A percentile compares a stretch with the other conserved stretches of the same genome.
Evolutionary conservation across 371 early-diverging fungal species (phyloP).

Genomic region (Mucor saturninus): DNA sequence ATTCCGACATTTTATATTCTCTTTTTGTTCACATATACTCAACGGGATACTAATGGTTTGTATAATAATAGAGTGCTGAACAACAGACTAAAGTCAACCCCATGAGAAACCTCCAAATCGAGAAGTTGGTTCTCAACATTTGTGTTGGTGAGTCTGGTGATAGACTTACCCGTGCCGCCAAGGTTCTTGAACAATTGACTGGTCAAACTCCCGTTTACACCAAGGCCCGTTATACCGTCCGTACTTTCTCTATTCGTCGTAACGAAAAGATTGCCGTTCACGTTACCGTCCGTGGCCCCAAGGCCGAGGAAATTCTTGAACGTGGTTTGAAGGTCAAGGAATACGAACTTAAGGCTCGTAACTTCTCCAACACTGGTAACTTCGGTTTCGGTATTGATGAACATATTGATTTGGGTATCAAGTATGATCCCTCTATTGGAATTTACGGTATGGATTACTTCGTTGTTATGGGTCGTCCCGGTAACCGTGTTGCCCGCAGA

Average conservation of each 20-base stretch:
- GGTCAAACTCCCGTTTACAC: constrained; percentile 99
- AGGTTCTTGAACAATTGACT: constrained; percentile 99
- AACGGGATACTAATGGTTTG: neutral
- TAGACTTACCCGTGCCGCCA: constrained; percentile 99
- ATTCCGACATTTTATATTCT: no score
- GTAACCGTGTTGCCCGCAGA: constrained; percentile 96
- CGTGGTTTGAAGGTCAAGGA: constrained; percentile 99
- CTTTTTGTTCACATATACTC: neutral
- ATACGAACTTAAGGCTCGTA: constrained; percentile 94
- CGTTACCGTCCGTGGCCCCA: constrained; percentile 97
- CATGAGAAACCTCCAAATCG: constrained; percentile 97
- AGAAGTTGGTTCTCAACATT: constrained; percentile 99
- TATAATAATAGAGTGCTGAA: constrained; percentile 63
- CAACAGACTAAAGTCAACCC: constrained; percentile 74
- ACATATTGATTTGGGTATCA: constrained; percentile 99
- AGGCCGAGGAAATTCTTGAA: constrained; percentile 93
- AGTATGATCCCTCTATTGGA: constrained; percentile 99
- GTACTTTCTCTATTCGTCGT: constrained; percentile 99
- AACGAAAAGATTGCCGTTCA: constrained; percentile 99
- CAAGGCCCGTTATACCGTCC: constrained; percentile 99
- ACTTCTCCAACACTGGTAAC: constrained; percentile 99
- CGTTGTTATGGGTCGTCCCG: constrained; percentile 98
- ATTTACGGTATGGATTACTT: constrained; percentile 98
- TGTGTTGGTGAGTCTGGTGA: constrained; percentile 99
- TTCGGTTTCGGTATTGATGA: constrained; percentile 99